These are phyloP conservation scores for Myxozyma vanderwaltii DNA, from an alignment of 805 yeast species.

Conservation along the genomic window DNA sequence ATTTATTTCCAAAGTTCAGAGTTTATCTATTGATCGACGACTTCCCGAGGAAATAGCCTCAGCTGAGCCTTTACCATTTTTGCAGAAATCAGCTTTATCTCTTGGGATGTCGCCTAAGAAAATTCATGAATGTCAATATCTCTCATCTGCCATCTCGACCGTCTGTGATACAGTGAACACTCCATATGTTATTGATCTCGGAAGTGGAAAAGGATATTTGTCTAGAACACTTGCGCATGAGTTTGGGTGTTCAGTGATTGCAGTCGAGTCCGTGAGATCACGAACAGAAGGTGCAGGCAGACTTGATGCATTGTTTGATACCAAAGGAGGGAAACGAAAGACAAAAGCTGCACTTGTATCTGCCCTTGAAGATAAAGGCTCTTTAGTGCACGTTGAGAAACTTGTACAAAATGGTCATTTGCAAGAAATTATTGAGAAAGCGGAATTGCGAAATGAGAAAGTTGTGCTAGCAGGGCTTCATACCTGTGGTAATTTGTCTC, in stretches of 20 bases:
- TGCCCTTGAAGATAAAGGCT: conserved; percentile 5
- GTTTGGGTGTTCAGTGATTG: conserved; percentile 28
- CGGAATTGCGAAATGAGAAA: conserved; percentile 11
- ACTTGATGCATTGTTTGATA: conserved; percentile 26
- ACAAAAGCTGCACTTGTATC: background rate
- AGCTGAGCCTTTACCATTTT: background rate
- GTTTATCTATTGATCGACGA: conserved; percentile 17
- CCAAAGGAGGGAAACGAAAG: conserved; percentile 21
- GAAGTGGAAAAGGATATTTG: conserved; percentile 37
- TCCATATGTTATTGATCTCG: conserved; percentile 34
- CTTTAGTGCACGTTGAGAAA: conserved; percentile 24
- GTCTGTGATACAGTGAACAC: conserved; percentile 15
- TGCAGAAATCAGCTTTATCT: conserved; percentile 19
- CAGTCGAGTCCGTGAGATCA: conserved; percentile 29
- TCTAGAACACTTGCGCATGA: conserved; percentile 31
- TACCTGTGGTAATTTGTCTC: conserved; percentile 36
- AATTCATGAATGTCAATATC: conserved; percentile 33
- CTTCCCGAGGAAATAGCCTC: conserved; percentile 5
- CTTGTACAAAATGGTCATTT: conserved; percentile 24
- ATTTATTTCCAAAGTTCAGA: conserved; percentile 12
- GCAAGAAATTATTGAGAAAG: conserved; percentile 12
- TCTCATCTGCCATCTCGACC: conserved; percentile 18
- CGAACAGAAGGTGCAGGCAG: conserved; percentile 31
- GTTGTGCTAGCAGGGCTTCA: conserved; percentile 33
- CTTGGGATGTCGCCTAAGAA: conserved; percentile 36